These are phyloP conservation scores for Gracilaria vermiculophylla DNA, from an alignment of 23 red algal species.

Conservation along the genomic window DNA sequence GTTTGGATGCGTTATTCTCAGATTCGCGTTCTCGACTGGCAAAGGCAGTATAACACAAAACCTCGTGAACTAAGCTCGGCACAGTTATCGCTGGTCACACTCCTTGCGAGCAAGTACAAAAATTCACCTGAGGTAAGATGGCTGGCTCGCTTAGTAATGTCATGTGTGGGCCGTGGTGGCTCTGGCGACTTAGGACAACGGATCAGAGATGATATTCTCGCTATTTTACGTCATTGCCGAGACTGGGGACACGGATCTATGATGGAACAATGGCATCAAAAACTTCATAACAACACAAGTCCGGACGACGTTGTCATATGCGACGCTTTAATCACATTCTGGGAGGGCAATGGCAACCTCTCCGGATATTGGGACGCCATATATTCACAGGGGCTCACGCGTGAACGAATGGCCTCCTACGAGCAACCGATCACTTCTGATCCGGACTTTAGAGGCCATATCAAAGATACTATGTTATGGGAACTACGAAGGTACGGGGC, in stretches of 20 bases:
- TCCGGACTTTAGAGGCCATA: slow-evolving; percentile 70
- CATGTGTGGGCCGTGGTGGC: slow-evolving; percentile 84
- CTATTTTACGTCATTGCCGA: slow-evolving; percentile 75
- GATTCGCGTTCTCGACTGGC: slow-evolving; percentile 87
- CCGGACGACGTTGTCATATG: slow-evolving; percentile 94
- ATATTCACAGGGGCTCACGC: slow-evolving; percentile 58
- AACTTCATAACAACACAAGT: slow-evolving; percentile 91
- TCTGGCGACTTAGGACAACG: slow-evolving; percentile 85
- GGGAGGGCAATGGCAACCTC: slow-evolving; percentile 62
- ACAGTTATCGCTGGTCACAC: slow-evolving; percentile 71
- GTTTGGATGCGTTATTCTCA: slow-evolving; percentile 92
- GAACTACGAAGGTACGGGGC: slow-evolving; percentile 69
- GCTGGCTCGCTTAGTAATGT: slow-evolving; percentile 70
- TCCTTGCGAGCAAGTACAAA: slow-evolving; percentile 67
- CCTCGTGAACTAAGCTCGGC: slow-evolving; percentile 76
- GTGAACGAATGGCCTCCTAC: slow-evolving; percentile 88
- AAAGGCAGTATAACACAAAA: slow-evolving; percentile 84
- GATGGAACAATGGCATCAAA: slow-evolving; percentile 99
- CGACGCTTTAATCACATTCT: slow-evolving; percentile 76
- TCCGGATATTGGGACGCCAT: slow-evolving; percentile 77
- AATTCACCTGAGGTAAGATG: slow-evolving; percentile 67
- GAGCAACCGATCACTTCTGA: slow-evolving; percentile 82
- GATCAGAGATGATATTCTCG: slow-evolving; percentile 93
- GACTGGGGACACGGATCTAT: slow-evolving; percentile 84
- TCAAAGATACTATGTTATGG: slow-evolving; percentile 75